These are phyloP conservation scores for Cutaneotrichosporon cavernicola DNA, from an alignment of 1,284 basidiomycete genomes.

Conservation along the genomic window DNA sequence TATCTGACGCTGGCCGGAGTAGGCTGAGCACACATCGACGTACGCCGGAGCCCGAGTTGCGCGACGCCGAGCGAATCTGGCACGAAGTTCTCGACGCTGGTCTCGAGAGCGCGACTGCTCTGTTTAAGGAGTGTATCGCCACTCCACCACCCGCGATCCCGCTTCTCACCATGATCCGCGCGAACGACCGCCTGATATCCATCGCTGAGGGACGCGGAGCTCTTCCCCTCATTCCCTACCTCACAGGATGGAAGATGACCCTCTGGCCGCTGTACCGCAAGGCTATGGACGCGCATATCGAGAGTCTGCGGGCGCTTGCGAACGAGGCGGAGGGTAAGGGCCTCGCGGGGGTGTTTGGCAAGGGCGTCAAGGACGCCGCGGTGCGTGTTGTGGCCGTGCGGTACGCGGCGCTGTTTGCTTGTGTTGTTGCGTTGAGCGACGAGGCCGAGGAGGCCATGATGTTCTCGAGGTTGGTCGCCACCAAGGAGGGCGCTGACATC, in stretches of 20 bases:
- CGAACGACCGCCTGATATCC: slow-evolving; percentile 72
- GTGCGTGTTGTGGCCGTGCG: slow-evolving; percentile 63
- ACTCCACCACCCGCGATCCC: slow-evolving; percentile 65
- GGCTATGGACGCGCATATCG: slow-evolving; percentile 76
- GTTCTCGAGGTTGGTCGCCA: slow-evolving; percentile 69
- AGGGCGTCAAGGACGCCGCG: slow-evolving; percentile 66
- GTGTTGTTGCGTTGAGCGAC: slow-evolving; percentile 72
- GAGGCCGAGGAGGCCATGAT: slow-evolving; percentile 91
- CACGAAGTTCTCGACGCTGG: slow-evolving; percentile 88
- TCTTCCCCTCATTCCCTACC: slow-evolving; percentile 71
- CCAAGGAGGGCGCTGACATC: slow-evolving; percentile 5
- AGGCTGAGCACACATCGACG: neutral
- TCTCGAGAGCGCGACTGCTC: slow-evolving; percentile 68
- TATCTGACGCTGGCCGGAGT: slow-evolving; percentile 36
- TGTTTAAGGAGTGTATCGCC: slow-evolving; percentile 45
- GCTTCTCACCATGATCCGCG: slow-evolving; percentile 80
- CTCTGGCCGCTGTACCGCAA: slow-evolving; percentile 92
- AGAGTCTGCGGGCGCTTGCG: slow-evolving; percentile 74
- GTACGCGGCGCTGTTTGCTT: slow-evolving; percentile 75
- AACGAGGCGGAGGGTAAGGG: slow-evolving; percentile 62
- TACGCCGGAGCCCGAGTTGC: slow-evolving; percentile 42
- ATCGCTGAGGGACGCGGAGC: slow-evolving; percentile 74
- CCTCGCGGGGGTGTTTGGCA: slow-evolving; percentile 56
- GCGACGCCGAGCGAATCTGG: slow-evolving; percentile 62
- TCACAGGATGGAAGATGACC: slow-evolving; percentile 73